phyloP scores from a whole-genome alignment of 768 basidiomycete species.

The Gloeopeniophorella convolvens region DNA sequence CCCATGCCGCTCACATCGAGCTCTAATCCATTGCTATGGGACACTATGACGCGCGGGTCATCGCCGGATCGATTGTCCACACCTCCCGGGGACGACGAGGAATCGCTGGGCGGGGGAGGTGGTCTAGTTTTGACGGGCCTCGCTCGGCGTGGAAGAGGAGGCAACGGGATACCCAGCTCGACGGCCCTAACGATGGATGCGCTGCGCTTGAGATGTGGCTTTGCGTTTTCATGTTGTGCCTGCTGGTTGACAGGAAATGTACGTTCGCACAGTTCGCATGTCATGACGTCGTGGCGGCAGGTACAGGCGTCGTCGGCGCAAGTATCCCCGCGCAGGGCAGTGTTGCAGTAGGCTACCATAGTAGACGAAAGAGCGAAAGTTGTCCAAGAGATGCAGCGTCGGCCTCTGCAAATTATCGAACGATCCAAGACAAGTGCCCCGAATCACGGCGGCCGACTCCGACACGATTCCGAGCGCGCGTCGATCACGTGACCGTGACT shows the following conservation, averaged over 20 bases:
- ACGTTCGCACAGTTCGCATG: constrained; percentile 23
- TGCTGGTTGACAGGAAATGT: neutral
- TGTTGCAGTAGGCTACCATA: constrained; percentile 4
- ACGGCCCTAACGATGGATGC: neutral
- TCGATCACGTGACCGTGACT: no score
- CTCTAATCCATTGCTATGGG: constrained; percentile 6
- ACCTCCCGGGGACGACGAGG: neutral
- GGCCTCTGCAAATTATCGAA: no score
- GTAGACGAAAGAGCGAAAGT: neutral
- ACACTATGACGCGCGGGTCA: constrained; percentile 3
- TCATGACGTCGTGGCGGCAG: constrained; percentile 19
- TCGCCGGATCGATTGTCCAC: no score
- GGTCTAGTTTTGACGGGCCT: neutral
- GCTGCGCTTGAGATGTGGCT: constrained; percentile 1
- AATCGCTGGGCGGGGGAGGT: neutral
- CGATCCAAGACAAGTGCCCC: no score
- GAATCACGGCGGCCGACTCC: no score
- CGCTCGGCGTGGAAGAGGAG: neutral
- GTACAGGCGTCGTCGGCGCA: constrained; percentile 18
- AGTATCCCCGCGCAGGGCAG: constrained; percentile 12
- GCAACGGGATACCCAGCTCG: neutral
- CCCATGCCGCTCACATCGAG: neutral
- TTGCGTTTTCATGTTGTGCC: neutral
- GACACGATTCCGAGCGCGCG: no score
- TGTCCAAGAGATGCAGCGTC: neutral